A percentile compares a stretch with the other conserved stretches of the same genome.
Conservation (phyloP, 805 yeast species). For the Kazachstania bromeliacearum region DNA sequence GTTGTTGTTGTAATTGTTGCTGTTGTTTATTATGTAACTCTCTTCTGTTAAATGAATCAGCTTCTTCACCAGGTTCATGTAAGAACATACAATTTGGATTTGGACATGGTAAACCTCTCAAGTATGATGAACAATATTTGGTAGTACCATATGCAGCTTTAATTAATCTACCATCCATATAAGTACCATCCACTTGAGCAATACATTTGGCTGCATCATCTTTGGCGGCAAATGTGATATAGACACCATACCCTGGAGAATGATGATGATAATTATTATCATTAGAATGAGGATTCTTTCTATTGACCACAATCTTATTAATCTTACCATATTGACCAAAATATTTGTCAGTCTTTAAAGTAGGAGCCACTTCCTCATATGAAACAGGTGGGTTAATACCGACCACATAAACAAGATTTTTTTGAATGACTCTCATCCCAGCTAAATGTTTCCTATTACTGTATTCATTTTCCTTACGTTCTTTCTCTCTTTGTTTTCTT, state of each 20-base stretch:
- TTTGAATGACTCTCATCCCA: slow-evolving; percentile 97
- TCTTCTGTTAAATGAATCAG: slow-evolving; percentile 82
- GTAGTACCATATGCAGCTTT: slow-evolving; percentile 98
- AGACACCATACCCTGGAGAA: slow-evolving; percentile 79
- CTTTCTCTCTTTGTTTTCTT: slow-evolving; percentile 79
- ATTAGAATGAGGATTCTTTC: slow-evolving; percentile 41
- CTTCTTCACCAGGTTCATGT: slow-evolving; percentile 99
- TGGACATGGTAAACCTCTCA: slow-evolving; percentile 93
- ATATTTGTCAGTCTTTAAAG: slow-evolving; percentile 80
- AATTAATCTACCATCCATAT: slow-evolving; percentile 81
- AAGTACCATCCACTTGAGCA: slow-evolving; percentile 81
- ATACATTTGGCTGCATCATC: slow-evolving; percentile 96
- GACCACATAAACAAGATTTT: slow-evolving; percentile 90
- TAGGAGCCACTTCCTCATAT: slow-evolving; percentile 74
- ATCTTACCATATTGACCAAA: slow-evolving; percentile 99
- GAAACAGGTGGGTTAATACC: slow-evolving; percentile 74
- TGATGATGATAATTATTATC: slow-evolving; percentile 24
- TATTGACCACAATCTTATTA: slow-evolving; percentile 85
- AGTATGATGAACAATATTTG: slow-evolving; percentile 91
- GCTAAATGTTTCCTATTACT: slow-evolving; percentile 79
- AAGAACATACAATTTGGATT: slow-evolving; percentile 98
- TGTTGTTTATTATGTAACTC: slow-evolving; percentile 32
- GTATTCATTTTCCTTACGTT: slow-evolving; percentile 81
- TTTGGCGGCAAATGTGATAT: slow-evolving; percentile 84
- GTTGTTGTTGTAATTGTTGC: slow-evolving; percentile 27